These are phyloP conservation scores for Clavispora fructus DNA, from an alignment of 805 yeast genomes.

Conservation along the genomic window DNA sequence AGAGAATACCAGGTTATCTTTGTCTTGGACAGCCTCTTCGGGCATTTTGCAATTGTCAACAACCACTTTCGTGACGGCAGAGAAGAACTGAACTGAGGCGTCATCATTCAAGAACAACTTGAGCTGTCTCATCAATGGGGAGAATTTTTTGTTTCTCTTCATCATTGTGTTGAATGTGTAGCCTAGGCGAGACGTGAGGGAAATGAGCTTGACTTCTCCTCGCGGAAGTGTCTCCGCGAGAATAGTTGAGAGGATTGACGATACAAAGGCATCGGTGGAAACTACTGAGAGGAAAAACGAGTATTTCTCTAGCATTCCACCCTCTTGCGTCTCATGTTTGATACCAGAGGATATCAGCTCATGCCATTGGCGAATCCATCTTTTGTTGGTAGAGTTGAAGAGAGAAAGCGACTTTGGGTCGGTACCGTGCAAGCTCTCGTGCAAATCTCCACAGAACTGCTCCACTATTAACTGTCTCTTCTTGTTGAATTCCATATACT, in stretches of 20 bases:
- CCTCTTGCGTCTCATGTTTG: constrained; percentile 1
- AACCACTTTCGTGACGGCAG: constrained; percentile 14
- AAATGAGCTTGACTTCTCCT: constrained; percentile 12
- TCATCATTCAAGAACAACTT: constrained; percentile 12
- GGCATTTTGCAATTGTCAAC: constrained; percentile 11
- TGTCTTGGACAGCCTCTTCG: neutral
- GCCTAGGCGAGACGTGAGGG: constrained; percentile 12
- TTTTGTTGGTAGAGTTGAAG: constrained; percentile 4
- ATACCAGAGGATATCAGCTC: constrained; percentile 1
- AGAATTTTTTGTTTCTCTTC: constrained; percentile 7
- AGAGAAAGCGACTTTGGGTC: constrained; percentile 3
- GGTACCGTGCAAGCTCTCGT: neutral
- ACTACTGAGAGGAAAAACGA: constrained; percentile 12
- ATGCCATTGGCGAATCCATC: constrained; percentile 6
- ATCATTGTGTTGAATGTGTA: constrained; percentile 8
- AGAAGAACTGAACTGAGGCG: constrained; percentile 17
- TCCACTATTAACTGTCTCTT: constrained; percentile 28
- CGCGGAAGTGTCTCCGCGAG: constrained; percentile 17
- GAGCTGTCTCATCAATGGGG: constrained; percentile 4
- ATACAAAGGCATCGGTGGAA: constrained; percentile 11
- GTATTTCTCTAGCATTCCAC: constrained; percentile 6
- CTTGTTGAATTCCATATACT: constrained; percentile 20
- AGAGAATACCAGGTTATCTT: constrained; percentile 1
- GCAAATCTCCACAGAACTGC: constrained; percentile 11
- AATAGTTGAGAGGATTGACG: constrained; percentile 16